Evolutionary conservation across 768 basidiomycete genomes (phyloP), one percentile per base, ranked within the genome.

Genomic region (Pisolithus marmoratus): DNA sequence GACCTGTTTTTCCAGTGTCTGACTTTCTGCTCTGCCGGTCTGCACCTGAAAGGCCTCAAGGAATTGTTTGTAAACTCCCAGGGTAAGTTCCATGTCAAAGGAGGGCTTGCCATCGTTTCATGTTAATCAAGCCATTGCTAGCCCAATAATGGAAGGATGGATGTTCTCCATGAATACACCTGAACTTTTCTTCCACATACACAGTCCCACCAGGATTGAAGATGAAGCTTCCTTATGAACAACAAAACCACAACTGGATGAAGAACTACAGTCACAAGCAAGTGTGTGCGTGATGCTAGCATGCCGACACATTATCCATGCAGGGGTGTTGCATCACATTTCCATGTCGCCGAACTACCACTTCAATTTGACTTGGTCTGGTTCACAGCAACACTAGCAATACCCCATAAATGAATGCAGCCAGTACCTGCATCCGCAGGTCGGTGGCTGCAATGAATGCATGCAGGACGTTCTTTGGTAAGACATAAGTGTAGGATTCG

Each of bases 401-500:
- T 19, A 78, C 78, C 57, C 96, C 96, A 64, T 96, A 99, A 52
- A 99, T 65, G 77, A 84, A 97, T 4, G 85, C 95, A 0, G 93
- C 93, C n/a, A n/a, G n/a, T 34, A 97, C 89, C 70, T 98, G 95
- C 2, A 96, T 96, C 36, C 96, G 89, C 29, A 98, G 79, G 71
- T 99, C 96, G 23, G 94, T 82, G 19, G 92, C 87, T 20, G 87
- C 82, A 60, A 98, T 88, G 74, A 99, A 98, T 2, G 93, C 87
- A 44, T 90, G 87, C 29, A 99, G 76, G 49, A 98, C 79, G 69
- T 99, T 99, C 80, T 99, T 99, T 24, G 96, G 94, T 48, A 99
- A 76, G 49, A 99, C 93, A 62, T 91, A 98, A 37, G 96, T 99
- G 69, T 81, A 93, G 8, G 90, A 90, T 22, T 87, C 84, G 5